phyloP scores from a whole-genome alignment of 129 eudicot genomes.

The Centella asiatica region DNA sequence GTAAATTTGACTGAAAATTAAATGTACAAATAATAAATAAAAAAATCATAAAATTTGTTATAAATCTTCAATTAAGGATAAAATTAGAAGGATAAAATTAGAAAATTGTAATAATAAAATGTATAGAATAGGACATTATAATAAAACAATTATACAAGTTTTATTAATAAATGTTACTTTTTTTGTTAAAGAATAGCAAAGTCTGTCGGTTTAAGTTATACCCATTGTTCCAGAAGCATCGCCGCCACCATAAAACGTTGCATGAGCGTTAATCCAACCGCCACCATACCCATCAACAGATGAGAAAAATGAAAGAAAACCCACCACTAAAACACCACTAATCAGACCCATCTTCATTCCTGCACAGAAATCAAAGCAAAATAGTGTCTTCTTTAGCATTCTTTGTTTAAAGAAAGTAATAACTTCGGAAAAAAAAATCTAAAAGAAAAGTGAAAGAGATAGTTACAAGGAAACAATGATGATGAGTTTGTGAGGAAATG shows the following conservation, averaged over 20 bases:
- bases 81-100: too few species aligned
- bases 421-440: not conserved
- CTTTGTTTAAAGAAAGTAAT: not conserved
- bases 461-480: not conserved
- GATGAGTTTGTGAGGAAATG: conserved; percentile 17
- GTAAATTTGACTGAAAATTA: too few species aligned
- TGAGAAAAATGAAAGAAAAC: conserved; percentile 15
- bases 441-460: not conserved
- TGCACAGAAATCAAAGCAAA: conserved; percentile 3
- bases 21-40: too few species aligned
- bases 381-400: not conserved
- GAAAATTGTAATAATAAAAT: too few species aligned
- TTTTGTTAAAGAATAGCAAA: not conserved
- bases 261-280: conserved; percentile 28
- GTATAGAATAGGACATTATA: too few species aligned
- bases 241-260: conserved; percentile 27
- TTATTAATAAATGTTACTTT: too few species aligned
- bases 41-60: too few species aligned
- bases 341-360: conserved; percentile 18
- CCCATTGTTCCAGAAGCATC: conserved; percentile 33
- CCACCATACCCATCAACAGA: conserved; percentile 12
- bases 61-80: too few species aligned
- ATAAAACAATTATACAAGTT: too few species aligned
- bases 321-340: conserved; percentile 13
- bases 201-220: not conserved